These are phyloP conservation scores for Filobasidium floriforme DNA, from an alignment of 768 basidiomycete genomes.

Conservation along the genomic window DNA sequence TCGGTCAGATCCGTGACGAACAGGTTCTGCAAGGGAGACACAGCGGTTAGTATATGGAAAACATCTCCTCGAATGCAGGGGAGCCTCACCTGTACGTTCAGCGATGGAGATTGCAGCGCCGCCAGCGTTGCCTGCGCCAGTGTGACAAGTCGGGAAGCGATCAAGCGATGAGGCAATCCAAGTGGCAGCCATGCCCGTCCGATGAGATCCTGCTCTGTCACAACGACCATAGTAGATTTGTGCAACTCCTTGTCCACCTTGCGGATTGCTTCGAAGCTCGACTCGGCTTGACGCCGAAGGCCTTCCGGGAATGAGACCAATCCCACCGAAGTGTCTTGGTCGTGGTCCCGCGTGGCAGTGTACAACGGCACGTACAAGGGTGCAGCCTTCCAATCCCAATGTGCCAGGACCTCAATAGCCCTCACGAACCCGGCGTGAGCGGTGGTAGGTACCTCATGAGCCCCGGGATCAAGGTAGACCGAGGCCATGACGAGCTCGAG, in stretches of 20 bases:
- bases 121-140: conserved; percentile 70
- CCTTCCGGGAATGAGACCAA: conserved; percentile 11
- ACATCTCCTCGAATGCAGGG: neutral
- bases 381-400: conserved; percentile 64
- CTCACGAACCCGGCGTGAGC: conserved; percentile 59
- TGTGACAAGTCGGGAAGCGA: conserved; percentile 63
- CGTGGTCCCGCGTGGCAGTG: conserved; percentile 34
- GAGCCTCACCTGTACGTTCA: conserved; percentile 55
- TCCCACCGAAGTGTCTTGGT: conserved; percentile 28
- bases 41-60: neutral
- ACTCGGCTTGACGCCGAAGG: conserved; percentile 33
- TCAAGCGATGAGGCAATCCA: conserved; percentile 58
- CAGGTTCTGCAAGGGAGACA: conserved; percentile 53
- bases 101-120: conserved; percentile 52
- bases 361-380: conserved; percentile 67
- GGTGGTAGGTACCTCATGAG: conserved; percentile 56
- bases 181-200: conserved; percentile 69
- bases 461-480: conserved; percentile 60
- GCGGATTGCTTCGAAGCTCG: conserved; percentile 41
- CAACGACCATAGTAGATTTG: conserved; percentile 60
- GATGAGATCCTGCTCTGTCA: conserved; percentile 65
- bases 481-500: conserved; percentile 77
- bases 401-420: conserved; percentile 63
- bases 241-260: conserved; percentile 46
- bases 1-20: conserved; percentile 75